These are phyloP conservation scores for Piloderma croceum DNA, from an alignment of 768 basidiomycete genomes.

Conservation along the genomic window DNA sequence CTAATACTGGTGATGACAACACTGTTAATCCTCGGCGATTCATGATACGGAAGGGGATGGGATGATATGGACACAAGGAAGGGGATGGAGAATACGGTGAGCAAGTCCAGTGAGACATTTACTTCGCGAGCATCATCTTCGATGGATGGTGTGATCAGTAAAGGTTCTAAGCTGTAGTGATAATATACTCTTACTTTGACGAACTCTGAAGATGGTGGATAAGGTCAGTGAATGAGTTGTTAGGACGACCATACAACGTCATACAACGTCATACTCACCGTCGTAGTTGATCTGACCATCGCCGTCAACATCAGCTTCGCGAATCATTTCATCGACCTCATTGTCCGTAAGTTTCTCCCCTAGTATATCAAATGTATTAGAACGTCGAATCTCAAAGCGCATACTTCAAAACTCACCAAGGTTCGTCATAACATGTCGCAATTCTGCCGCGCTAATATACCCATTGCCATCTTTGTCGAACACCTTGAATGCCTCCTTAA, in stretches of 20 bases:
- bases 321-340: constrained; percentile 96
- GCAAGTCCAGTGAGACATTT: constrained; percentile 14
- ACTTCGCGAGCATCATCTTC: constrained; percentile 76
- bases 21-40: no score
- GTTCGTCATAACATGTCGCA: constrained; percentile 88
- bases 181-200: constrained; percentile 49
- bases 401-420: constrained; percentile 50
- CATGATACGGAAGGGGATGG: no score
- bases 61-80: no score
- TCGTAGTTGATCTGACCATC: constrained; percentile 92
- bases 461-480: constrained; percentile 97
- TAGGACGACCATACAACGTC: not conserved
- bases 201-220: constrained; percentile 48
- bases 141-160: constrained; percentile 9
- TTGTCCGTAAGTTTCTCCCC: constrained; percentile 83
- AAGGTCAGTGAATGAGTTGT: constrained; percentile 3
- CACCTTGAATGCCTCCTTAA: constrained; percentile 94
- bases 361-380: constrained; percentile 20
- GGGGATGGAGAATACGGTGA: not conserved
- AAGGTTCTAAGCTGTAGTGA: constrained; percentile 4
- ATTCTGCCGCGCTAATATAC: constrained; percentile 78
- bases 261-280: constrained; percentile 36
- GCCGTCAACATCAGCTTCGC: constrained; percentile 91
- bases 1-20: no score
- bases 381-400: constrained; percentile 2